Percentiles rank a stretch among this genome's conserved stretches.
Evolutionary conservation across 805 yeast species (phyloP).

Genomic region (Saccharomycopsis sp.): DNA sequence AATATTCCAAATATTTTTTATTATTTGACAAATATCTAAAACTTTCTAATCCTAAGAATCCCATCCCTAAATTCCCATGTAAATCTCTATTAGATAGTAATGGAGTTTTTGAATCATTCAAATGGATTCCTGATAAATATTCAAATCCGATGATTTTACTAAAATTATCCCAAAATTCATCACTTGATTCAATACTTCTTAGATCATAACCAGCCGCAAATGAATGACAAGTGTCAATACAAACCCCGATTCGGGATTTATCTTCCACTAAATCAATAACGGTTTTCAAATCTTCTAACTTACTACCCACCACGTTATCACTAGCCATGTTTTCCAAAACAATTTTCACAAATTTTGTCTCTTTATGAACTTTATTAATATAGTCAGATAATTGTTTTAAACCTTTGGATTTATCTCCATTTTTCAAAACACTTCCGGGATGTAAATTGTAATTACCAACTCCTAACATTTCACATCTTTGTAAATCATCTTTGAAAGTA

Average conservation of each 20-base stretch:
- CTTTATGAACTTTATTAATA: constrained; percentile 66
- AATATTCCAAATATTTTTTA: constrained; percentile 9
- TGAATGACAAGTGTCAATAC: constrained; percentile 93
- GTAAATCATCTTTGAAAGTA: constrained; percentile 76
- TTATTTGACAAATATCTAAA: constrained; percentile 67
- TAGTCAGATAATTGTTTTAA: constrained; percentile 62
- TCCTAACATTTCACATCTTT: constrained; percentile 74
- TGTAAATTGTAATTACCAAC: constrained; percentile 88
- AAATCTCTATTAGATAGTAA: constrained; percentile 81
- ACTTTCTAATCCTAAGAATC: constrained; percentile 79
- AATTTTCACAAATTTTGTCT: constrained; percentile 71
- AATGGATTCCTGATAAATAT: constrained; percentile 70
- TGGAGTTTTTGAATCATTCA: constrained; percentile 95
- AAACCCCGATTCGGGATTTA: constrained; percentile 84
- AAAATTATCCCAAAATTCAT: constrained; percentile 64
- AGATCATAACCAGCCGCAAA: constrained; percentile 96
- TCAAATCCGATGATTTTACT: constrained; percentile 66
- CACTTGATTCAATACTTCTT: constrained; percentile 44
- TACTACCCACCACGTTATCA: constrained; percentile 77
- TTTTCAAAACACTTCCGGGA: constrained; percentile 79
- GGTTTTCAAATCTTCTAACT: constrained; percentile 59
- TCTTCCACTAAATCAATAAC: constrained; percentile 75
- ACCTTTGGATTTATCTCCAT: constrained; percentile 54
- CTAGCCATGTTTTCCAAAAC: constrained; percentile 98
- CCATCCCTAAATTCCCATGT: constrained; percentile 83